These are phyloP conservation scores for Cladosporium sp. DNA, from an alignment of 2,329 filamentous ascomycete genomes.

Conservation along the genomic window DNA sequence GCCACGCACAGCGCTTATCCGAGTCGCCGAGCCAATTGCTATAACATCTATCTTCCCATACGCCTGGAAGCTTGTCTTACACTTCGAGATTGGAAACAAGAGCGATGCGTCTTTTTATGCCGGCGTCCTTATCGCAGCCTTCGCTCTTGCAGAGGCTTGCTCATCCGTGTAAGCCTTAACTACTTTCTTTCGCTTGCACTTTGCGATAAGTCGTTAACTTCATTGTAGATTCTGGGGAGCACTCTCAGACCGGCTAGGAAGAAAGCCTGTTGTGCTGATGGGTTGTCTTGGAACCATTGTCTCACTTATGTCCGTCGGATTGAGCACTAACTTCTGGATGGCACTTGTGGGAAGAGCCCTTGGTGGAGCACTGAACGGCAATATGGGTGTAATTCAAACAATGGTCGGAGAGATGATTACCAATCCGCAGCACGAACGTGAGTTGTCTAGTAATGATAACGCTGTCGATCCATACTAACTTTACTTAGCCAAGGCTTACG, in stretches of 20 bases:
- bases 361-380: slow-evolving; percentile 83
- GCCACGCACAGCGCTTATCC: slow-evolving; percentile 68
- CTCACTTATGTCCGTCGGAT: slow-evolving; percentile 77
- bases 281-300: slow-evolving; percentile 79
- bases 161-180: background rate
- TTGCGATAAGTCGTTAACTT: background rate
- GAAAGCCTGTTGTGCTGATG: slow-evolving; percentile 78
- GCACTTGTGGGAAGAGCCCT: slow-evolving; percentile 71
- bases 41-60: slow-evolving; percentile 93
- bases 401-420: slow-evolving; percentile 88
- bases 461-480: slow-evolving; percentile 55
- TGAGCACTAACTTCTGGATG: slow-evolving; percentile 78
- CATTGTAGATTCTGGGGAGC: slow-evolving; percentile 66
- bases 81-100: slow-evolving; percentile 67
- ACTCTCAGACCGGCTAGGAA: slow-evolving; percentile 74
- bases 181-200: background rate
- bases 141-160: slow-evolving; percentile 73
- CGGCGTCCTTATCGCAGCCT: slow-evolving; percentile 81
- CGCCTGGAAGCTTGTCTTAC: slow-evolving; percentile 76
- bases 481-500: slow-evolving; percentile 63
- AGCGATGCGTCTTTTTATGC: slow-evolving; percentile 82
- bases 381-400: slow-evolving; percentile 72
- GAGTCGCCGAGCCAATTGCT: slow-evolving; percentile 86
- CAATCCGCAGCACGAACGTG: slow-evolving; percentile 73
- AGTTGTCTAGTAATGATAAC: background rate